phyloP scores from a whole-genome alignment of 345 rosid genomes.

The Boechera retrofracta region DNA sequence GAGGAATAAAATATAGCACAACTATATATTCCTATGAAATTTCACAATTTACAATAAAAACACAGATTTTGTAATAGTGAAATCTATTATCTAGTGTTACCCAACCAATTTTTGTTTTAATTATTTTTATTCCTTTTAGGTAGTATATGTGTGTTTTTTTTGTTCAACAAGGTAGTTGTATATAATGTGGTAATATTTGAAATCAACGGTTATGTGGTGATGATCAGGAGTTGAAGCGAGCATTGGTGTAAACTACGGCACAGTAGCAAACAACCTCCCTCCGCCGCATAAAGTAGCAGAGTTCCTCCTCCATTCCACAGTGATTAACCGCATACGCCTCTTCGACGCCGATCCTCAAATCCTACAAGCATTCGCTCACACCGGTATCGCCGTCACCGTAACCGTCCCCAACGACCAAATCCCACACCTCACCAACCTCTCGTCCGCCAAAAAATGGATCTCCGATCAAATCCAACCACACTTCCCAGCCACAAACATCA shows the following conservation, averaged over 20 bases:
- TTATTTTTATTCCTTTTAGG: neutral
- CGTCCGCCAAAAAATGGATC: slow-evolving; percentile 69
- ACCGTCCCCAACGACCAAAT: slow-evolving; percentile 75
- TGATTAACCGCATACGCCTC: slow-evolving; percentile 69
- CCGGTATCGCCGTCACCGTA: slow-evolving; percentile 64
- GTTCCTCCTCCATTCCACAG: slow-evolving; percentile 72
- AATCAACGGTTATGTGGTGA: slow-evolving; percentile 13
- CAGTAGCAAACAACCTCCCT: slow-evolving; percentile 73
- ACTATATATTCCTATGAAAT: no score
- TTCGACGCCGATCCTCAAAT: slow-evolving; percentile 65
- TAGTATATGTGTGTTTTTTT: no score
- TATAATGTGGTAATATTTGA: slow-evolving; percentile 15
- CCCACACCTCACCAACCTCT: slow-evolving; percentile 61
- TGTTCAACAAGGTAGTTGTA: neutral
- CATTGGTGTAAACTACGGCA: slow-evolving; percentile 85
- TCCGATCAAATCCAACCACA: slow-evolving; percentile 57
- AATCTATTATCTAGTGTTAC: neutral
- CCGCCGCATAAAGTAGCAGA: slow-evolving; percentile 73
- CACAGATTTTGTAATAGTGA: neutral
- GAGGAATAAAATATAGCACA: no score
- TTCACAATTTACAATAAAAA: no score
- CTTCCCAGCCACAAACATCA: slow-evolving; percentile 66
- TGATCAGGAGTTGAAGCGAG: slow-evolving; percentile 50
- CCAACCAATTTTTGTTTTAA: neutral
- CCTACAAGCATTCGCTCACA: slow-evolving; percentile 68